Evolutionary conservation across 148 eudicot genomes (phyloP).

Genomic region (Camellia sinensis): DNA sequence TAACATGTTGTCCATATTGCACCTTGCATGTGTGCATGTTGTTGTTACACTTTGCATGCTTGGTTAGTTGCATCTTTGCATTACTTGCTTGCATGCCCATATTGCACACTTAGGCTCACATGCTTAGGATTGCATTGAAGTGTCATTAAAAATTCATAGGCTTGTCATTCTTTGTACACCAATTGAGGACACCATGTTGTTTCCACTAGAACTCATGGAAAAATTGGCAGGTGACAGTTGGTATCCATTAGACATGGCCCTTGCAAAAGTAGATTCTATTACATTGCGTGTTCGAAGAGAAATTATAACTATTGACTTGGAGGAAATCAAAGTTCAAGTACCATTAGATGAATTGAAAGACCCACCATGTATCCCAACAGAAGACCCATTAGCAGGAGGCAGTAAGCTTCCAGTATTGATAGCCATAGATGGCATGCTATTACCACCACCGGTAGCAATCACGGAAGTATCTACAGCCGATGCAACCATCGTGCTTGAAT

Average conservation of each 20-base stretch:
- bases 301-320: too few species aligned
- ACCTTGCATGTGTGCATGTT: too few species aligned
- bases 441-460: constrained; percentile 34
- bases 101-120: too few species aligned
- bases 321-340: too few species aligned
- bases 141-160: too few species aligned
- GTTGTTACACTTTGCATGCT: too few species aligned
- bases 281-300: constrained; percentile 3
- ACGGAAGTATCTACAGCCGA: constrained; percentile 50
- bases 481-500: too few species aligned
- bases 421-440: constrained; percentile 33
- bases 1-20: too few species aligned
- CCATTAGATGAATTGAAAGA: constrained; percentile 47
- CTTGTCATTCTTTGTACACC: constrained; percentile 57
- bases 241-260: constrained; percentile 57
- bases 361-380: constrained; percentile 41
- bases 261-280: constrained; percentile 35
- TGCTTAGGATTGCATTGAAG: too few species aligned
- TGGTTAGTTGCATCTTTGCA: too few species aligned
- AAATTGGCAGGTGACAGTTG: constrained; percentile 59
- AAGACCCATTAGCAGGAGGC: constrained; percentile 42
- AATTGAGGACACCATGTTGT: constrained; percentile 44
- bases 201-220: constrained; percentile 44
- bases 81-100: too few species aligned
- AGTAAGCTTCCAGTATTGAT: constrained; percentile 46